These are phyloP conservation scores for Penicillium concentricum DNA, from an alignment of 2,329 filamentous ascomycete genomes.

Conservation along the genomic window DNA sequence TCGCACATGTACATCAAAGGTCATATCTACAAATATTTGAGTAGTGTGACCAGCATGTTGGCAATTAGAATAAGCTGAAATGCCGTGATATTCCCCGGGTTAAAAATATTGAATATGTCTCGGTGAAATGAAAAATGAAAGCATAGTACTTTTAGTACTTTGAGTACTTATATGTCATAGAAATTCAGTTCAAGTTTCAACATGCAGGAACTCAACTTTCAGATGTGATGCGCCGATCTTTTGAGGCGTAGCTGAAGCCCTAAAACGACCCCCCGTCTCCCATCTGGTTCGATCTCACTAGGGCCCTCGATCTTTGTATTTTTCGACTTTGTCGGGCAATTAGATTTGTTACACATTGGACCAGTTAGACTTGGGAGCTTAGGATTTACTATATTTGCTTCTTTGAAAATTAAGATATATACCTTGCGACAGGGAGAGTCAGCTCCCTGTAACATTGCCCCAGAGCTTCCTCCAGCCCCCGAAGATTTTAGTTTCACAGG, in stretches of 20 bases:
- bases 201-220: constrained; percentile 1
- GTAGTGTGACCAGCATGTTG: not conserved
- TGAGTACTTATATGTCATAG: too few species aligned
- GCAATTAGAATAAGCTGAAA: too few species aligned
- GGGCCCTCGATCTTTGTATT: too few species aligned
- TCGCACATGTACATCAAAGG: not conserved
- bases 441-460: not conserved
- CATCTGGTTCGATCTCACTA: too few species aligned
- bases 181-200: not conserved
- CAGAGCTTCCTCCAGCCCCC: not conserved
- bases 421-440: not conserved
- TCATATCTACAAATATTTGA: not conserved
- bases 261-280: too few species aligned
- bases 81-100: not conserved
- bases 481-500: not conserved
- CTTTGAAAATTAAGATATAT: not conserved
- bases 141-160: too few species aligned
- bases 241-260: not conserved
- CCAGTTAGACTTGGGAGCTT: not conserved
- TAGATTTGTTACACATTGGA: constrained; percentile 1
- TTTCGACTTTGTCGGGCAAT: not conserved
- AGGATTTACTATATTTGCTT: not conserved
- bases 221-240: not conserved
- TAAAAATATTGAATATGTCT: too few species aligned
- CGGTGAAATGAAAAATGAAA: too few species aligned